Base-by-base conservation (phyloP, 1,284 basidiomycete species). In the Boletus albobrunnescens region DNA sequence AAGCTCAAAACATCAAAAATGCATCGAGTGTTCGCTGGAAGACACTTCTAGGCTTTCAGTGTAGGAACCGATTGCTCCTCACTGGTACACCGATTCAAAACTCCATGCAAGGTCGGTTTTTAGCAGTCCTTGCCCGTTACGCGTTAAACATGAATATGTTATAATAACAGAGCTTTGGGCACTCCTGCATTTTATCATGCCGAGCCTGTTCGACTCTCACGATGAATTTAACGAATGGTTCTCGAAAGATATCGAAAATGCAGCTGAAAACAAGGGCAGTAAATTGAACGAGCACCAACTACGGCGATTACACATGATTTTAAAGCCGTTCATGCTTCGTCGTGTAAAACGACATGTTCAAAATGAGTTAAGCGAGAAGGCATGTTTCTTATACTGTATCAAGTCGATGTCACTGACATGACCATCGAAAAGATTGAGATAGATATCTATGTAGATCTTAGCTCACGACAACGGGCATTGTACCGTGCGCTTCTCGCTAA, bases 201-300 rank as follows among this genome's bases (percentile, higher is more conserved):
- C 96, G 1, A 94, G 90, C 63, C 74, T 99, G 44, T 99, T 99
- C 69, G 96, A 99, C 68, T 98, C 94, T 28, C 95, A 99, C 64
- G 94, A 99, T 63, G 96, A 99, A 71, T 99, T 99, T 74, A 94
- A 91, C 65, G 96, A 99, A 68, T 99, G 96, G 96, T 99, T 99
- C 72, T 97, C 95, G 20, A 98, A 98, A 68, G 96, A 99, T 63
- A 98, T 99, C 49, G 96, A 99, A 73, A 94, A 90, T 64, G 91
- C 91, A 16, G 93, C 77, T 20, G 91, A 93, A 70, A 94, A 94
- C 65, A 92, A 92, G 57, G 90, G 88, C 10, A 84, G 85, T 65
- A 88, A 86, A 57, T 77, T 99, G 57, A 98, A 97, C 65, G 94
- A 97, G 64, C 88, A 97, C 67, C 96, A 99, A 67, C 75, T 99